Base-by-base conservation (phyloP, 2,329 filamentous ascomycete species). In the Aquanectria penicillioides region DNA sequence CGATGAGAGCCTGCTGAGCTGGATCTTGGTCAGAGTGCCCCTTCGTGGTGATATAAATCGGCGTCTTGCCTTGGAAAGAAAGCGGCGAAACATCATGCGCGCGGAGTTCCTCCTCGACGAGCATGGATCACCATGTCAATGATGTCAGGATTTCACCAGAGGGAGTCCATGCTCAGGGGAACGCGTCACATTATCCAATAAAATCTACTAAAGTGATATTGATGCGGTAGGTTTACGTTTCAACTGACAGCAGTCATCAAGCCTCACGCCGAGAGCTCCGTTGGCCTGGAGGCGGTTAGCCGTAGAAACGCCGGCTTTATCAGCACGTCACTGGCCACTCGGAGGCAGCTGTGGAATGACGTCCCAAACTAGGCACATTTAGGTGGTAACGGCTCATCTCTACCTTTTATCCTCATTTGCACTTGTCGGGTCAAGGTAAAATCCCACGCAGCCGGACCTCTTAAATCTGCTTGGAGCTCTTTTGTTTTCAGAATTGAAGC, bases 291-390 rank as follows among this genome's bases (percentile, higher is more conserved):
- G 5, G 4, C 33, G 54, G 50, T 63, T 70, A 70, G 49, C 68
- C 69, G 69, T 55, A 51, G 66, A 64, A 71, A 65, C 47, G 37
- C 69, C 69, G 68, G 46, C 51, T 12, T 37, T 6, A 48, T 13
- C 33, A 36, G 18, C 36, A 61, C 51, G 50, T 53, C 63, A 68
- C 59, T 50, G 15, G 10, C 17, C n/a, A 11, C 18, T 37, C 13
- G 6, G 61, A 70, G 69, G 69, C 69, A 71, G 47, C 63, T 57
- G 50, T 58, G 59, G 50, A 68, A 69, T 71, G 66, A 71, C 69
- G 69, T 70, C 60, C 64, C 57, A 49, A 61, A 36, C 26, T n/a
- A n/a, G n/a, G n/a, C 38, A 52, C 58, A n/a, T 64, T 17, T 20
- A 20, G 22, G 31, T 44, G 36, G 46, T 46, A 26, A 52, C 18